Conservation (phyloP, 192 early-diverging fungal genomes). For the Coemansia sp. region DNA sequence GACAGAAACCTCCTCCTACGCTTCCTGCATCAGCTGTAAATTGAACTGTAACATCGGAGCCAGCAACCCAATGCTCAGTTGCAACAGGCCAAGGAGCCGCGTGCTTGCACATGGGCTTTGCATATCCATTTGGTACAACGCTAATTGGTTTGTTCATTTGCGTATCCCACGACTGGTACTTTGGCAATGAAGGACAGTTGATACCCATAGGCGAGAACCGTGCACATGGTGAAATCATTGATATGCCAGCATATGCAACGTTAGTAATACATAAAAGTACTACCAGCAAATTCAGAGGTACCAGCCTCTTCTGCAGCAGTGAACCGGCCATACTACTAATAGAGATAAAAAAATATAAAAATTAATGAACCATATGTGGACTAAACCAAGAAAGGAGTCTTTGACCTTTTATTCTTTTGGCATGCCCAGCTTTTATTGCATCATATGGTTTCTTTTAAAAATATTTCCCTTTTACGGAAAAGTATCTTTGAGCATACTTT, state of each 20-base stretch:
- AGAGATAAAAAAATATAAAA: background rate
- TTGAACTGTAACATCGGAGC: constrained; percentile 38
- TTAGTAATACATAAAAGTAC: constrained; percentile 3
- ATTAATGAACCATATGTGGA: background rate
- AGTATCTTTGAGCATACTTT: background rate
- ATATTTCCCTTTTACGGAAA: background rate
- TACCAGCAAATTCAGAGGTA: background rate
- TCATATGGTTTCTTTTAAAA: background rate
- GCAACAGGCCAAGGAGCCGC: constrained; percentile 27
- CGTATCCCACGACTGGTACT: constrained; percentile 33
- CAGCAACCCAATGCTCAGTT: constrained; percentile 36
- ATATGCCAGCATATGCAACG: constrained; percentile 22
- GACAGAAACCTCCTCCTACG: constrained; percentile 63
- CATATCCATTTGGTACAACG: background rate
- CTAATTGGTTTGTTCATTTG: constrained; percentile 39
- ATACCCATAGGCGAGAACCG: constrained; percentile 22
- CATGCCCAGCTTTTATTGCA: background rate
- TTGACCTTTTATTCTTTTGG: background rate
- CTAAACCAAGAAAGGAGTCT: background rate
- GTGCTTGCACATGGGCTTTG: constrained; percentile 32
- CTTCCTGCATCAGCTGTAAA: constrained; percentile 48
- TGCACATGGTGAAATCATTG: constrained; percentile 29
- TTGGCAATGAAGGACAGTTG: constrained; percentile 45
- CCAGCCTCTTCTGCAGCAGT: constrained; percentile 1
- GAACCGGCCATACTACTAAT: background rate